These are phyloP conservation scores for Lophiotrema nucula DNA, from an alignment of 495 filamentous ascomycete genomes.

Conservation along the genomic window DNA sequence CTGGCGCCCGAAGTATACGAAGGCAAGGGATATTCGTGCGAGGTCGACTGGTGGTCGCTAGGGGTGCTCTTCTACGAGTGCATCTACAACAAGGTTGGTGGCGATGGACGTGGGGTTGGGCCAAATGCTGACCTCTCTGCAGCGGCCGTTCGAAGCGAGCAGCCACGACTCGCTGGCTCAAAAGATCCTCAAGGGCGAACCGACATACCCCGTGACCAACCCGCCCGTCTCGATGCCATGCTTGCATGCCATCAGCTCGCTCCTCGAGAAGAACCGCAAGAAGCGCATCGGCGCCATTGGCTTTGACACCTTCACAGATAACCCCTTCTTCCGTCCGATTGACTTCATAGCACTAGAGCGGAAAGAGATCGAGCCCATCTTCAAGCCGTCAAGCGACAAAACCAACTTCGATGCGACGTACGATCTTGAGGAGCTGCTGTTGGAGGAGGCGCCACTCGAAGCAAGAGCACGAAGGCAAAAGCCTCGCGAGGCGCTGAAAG, in stretches of 20 bases:
- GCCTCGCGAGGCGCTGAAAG: constrained; percentile 82
- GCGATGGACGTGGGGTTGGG: neutral
- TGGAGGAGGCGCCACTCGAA: constrained; percentile 95
- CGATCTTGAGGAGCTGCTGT: constrained; percentile 86
- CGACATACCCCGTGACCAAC: constrained; percentile 83
- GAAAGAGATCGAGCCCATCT: constrained; percentile 89
- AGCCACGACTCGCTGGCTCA: constrained; percentile 75
- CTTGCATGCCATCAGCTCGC: constrained; percentile 76
- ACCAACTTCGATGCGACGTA: constrained; percentile 99
- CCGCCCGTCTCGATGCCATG: constrained; percentile 85
- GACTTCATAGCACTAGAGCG: constrained; percentile 83
- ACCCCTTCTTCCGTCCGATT: constrained; percentile 83
- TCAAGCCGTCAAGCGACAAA: constrained; percentile 91
- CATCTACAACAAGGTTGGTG: constrained; percentile 92
- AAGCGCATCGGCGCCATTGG: constrained; percentile 75
- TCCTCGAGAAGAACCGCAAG: constrained; percentile 76
- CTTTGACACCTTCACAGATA: constrained; percentile 77
- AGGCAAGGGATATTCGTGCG: constrained; percentile 77
- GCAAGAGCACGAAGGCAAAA: constrained; percentile 90
- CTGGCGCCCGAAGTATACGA: constrained; percentile 93
- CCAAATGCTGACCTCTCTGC: constrained; percentile 4
- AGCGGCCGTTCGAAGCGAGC: constrained; percentile 89
- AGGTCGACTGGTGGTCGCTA: constrained; percentile 98
- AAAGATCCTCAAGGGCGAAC: constrained; percentile 77
- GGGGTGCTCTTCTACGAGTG: constrained; percentile 98